Base-by-base conservation (phyloP, 2,329 filamentous ascomycete genomes). In the Claviceps quebecensis region DNA sequence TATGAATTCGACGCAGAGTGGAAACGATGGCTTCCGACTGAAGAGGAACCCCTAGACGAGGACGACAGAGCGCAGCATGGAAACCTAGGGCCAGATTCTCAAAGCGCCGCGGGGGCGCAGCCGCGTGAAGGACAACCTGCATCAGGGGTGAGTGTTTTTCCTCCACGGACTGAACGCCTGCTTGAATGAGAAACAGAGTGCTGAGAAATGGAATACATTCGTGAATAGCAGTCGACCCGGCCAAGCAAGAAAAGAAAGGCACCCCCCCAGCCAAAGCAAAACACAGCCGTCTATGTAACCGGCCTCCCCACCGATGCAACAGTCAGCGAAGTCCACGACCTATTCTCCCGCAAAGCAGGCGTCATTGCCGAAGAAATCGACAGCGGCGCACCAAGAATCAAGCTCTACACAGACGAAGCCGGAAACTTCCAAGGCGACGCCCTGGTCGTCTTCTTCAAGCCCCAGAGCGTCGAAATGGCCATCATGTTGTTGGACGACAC, bases 321-420 rank as follows among this genome's bases (percentile, higher is more conserved):
- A 0, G 72, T 84, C 43, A 80, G 86, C 34, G 93, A 98, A 69
- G 81, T 98, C 16, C 77, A 85, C 58, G 79, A 88, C 23, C 74
- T 87, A 29, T 98, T 98, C 71, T 87, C 83, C 47, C 72, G 77
- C 56, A 91, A 87, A 65, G 94, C 80, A 61, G 90, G 90, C 54
- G 85, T 97, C 58, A 90, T 98, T 57, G 88, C 91, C 47, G 90
- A 97, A 67, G 87, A 95, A 67, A 90, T 95, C 57, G 90, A 96
- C 62, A 89, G 83, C 60, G 86, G 87, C 52, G 79, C 82, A 45
- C 87, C 88, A 45, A 84, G 93, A 39, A 91, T 98, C 69, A 97
- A 95, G 70, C 80, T 98, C 67, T 98, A 98, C 69, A 80, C 75
- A 19, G 83, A 96, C 63, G 80, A 85, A 1, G 69, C 83, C 1